These are phyloP conservation scores for Aureobasidium mangrovei DNA, from an alignment of 2,329 filamentous ascomycete genomes.

Conservation along the genomic window DNA sequence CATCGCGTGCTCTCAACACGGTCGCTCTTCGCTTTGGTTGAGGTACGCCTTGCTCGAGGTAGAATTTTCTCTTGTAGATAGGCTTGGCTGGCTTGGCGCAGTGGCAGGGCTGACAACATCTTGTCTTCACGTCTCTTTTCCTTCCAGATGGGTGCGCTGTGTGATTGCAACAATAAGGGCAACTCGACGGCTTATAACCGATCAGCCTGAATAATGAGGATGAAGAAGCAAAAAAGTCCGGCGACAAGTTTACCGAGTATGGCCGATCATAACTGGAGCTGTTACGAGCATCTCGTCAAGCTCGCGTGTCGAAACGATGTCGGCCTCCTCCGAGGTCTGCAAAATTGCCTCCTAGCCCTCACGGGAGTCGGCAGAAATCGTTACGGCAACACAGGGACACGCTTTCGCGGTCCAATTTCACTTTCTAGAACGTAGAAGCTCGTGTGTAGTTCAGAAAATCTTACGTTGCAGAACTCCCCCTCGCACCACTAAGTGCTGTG, in stretches of 20 bases:
- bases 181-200: too few species aligned
- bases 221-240: conserved; percentile 1
- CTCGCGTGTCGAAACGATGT: conserved; percentile 11
- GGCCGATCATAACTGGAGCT: conserved; percentile 10
- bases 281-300: conserved; percentile 3
- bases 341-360: conserved; percentile 3
- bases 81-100: not conserved
- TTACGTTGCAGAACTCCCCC: conserved; percentile 9
- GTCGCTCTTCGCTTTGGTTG: not conserved
- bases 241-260: conserved; percentile 1
- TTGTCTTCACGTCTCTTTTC: too few species aligned
- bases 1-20: not conserved
- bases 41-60: not conserved
- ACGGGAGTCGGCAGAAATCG: not conserved
- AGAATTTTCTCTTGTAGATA: not conserved
- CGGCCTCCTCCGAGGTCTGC: not conserved
- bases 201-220: not conserved
- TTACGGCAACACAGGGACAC: not conserved
- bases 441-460: not conserved
- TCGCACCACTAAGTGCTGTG: conserved; percentile 6
- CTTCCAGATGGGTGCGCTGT: too few species aligned
- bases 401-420: conserved; percentile 1
- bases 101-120: too few species aligned
- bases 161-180: too few species aligned
- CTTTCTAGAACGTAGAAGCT: conserved; percentile 6